Evolutionary conservation across 2,329 filamentous ascomycete species (phyloP), one percentile per base, ranked within the genome.

Genomic region (Beauveria sp.): DNA sequence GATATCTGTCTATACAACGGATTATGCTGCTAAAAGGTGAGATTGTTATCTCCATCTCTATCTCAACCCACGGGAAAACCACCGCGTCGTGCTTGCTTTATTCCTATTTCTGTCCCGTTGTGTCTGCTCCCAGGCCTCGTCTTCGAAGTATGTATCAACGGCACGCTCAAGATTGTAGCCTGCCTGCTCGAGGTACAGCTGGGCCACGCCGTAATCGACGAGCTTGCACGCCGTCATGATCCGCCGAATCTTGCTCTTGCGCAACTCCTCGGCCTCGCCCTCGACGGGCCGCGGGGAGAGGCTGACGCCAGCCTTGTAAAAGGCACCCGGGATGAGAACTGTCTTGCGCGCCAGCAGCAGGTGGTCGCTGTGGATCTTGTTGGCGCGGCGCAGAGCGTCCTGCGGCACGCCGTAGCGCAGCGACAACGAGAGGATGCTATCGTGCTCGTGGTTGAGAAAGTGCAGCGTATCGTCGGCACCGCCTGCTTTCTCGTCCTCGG

Each of bases 151-250:
- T 3, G 81, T 78, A 43, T 82, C 78, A 7, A 89, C 80, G 0
- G 90, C 89, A 30, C 74, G 71, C 3, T 85, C 82, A 18, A 92
- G 75, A 66, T 91, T 80, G 71, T 89, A 91, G 8, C 80, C 79
- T 24, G 80, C 77, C 71, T 90, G 86, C 68, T 91, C 83, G 48
- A 94, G 79, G 71, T 94, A 94, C 22, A 92, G 71, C 30, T 89
- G 71, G 1, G 90, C 90, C 55, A 91, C 78, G 69, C 91, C 87
- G 75, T 86, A 92, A 77, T 92, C 88, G 26, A 83, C 77, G 30
- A 90, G 87, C 70, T 93, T 93, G 74, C 87, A 90, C 1, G 81
- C 80, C 2, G 91, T 85, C 90, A 92, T 92, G 79, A 88, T 93
- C 63, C 88, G 83, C 47, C 90, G 80, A 40, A 93, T 80, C 69